Percentiles rank a stretch among this genome's conserved stretches.
These are phyloP conservation scores for Cryptococcus maquisensis DNA, from an alignment of 1,284 basidiomycete genomes.

Conservation along the genomic window DNA sequence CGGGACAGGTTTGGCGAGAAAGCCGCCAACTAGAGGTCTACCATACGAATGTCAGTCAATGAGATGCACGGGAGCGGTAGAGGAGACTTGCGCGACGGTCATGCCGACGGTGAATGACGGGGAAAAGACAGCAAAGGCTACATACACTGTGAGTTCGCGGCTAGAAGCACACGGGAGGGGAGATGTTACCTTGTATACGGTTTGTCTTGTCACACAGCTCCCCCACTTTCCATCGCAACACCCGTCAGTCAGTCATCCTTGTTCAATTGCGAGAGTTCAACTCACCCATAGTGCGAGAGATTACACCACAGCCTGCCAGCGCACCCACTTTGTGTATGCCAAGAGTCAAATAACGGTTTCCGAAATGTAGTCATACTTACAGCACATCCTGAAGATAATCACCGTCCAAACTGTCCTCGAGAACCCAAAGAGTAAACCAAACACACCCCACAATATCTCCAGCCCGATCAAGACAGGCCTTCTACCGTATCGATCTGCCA, in stretches of 20 bases:
- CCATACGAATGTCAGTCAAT: neutral
- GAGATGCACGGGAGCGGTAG: neutral
- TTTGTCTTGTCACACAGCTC: slow-evolving; percentile 41
- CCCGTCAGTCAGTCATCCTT: too few relatives aligned
- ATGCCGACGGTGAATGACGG: slow-evolving; percentile 35
- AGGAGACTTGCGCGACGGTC: slow-evolving; percentile 29
- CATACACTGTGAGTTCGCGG: neutral
- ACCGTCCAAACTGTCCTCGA: slow-evolving; percentile 17
- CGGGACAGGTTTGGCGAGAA: slow-evolving; percentile 33
- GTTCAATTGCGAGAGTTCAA: too few relatives aligned
- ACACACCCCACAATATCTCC: slow-evolving; percentile 17
- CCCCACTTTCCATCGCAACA: neutral
- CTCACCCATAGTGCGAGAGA: slow-evolving; percentile 36
- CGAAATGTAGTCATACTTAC: slow-evolving; percentile 24
- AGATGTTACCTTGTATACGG: slow-evolving; percentile 30
- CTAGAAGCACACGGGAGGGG: neutral
- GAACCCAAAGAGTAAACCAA: slow-evolving; percentile 23
- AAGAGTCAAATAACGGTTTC: neutral
- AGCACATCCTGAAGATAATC: slow-evolving; percentile 20
- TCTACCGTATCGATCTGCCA: slow-evolving; percentile 32
- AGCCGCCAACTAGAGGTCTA: slow-evolving; percentile 39
- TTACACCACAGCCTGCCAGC: slow-evolving; percentile 36
- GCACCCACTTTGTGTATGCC: slow-evolving; percentile 26
- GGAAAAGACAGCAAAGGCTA: slow-evolving; percentile 38
- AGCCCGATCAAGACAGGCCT: slow-evolving; percentile 31